These are phyloP conservation scores for Solanum bukasovii DNA, from an alignment of 257 asterid species.

Conservation along the genomic window DNA sequence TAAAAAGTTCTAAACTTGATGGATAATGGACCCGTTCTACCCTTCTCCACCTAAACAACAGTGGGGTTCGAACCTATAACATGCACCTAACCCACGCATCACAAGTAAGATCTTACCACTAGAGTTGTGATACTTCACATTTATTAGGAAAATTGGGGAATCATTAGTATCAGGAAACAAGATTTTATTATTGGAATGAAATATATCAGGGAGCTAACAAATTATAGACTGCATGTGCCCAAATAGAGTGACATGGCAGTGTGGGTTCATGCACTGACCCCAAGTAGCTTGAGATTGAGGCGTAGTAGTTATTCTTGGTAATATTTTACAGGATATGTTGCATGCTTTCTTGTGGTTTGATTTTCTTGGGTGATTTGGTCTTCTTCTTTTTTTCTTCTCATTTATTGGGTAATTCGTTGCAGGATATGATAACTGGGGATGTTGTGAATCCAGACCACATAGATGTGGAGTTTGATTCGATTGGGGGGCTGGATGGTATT, in stretches of 20 bases:
- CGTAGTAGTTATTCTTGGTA: not conserved
- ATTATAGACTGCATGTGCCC: not conserved
- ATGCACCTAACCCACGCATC: not conserved
- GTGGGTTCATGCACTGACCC: not conserved
- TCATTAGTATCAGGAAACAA: not conserved
- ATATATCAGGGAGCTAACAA: not conserved
- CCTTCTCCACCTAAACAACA: not conserved
- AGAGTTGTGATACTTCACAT: not conserved
- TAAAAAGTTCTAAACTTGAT: not conserved
- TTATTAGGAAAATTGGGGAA: not conserved
- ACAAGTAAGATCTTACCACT: not conserved
- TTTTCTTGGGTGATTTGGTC: not conserved
- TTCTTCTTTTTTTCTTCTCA: not conserved
- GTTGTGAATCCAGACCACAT: constrained; percentile 78
- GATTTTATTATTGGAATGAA: not conserved
- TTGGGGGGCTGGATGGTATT: constrained; percentile 84
- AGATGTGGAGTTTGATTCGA: constrained; percentile 68
- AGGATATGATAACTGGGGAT: constrained; percentile 95
- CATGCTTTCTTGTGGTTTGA: constrained; percentile 57
- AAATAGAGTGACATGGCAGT: not conserved
- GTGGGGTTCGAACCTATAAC: not conserved
- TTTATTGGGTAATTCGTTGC: not conserved
- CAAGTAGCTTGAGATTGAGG: not conserved
- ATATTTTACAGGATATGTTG: constrained; percentile 51
- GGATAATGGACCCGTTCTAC: not conserved